Conservation (phyloP, 1,139 yeast genomes). For the Taphrina pruni region DNA sequence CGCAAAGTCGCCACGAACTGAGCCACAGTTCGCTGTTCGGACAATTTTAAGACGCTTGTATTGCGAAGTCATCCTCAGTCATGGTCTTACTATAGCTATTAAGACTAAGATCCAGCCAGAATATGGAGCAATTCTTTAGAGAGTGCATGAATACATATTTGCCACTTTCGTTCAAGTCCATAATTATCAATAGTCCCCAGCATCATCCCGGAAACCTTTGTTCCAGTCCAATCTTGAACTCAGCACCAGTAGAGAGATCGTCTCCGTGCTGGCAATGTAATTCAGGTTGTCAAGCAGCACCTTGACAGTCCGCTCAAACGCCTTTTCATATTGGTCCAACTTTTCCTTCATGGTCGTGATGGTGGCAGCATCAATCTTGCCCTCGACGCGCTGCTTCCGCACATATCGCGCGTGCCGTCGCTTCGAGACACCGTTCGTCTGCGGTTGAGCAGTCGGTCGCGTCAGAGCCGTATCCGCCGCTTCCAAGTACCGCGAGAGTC, state of each 20-base stretch:
- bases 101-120: no score
- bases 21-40: neutral
- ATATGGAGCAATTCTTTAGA: no score
- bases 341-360: conserved; percentile 58
- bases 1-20: neutral
- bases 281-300: conserved; percentile 63
- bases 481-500: conserved; percentile 64
- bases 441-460: conserved; percentile 56
- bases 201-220: conserved; percentile 39
- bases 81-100: no score
- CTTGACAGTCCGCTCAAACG: conserved; percentile 62
- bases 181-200: conserved; percentile 20
- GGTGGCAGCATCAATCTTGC: conserved; percentile 54
- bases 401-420: conserved; percentile 61
- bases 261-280: conserved; percentile 68
- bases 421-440: conserved; percentile 62
- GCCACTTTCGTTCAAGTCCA: neutral
- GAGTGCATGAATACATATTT: neutral
- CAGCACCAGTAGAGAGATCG: conserved; percentile 62
- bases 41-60: no score
- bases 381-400: conserved; percentile 10
- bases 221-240: conserved; percentile 60
- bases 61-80: no score
- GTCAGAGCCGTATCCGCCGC: conserved; percentile 60
- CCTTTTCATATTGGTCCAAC: conserved; percentile 60